Evolutionary conservation across 805 yeast species (phyloP).

Genomic region (Nakazawaea sp.): DNA sequence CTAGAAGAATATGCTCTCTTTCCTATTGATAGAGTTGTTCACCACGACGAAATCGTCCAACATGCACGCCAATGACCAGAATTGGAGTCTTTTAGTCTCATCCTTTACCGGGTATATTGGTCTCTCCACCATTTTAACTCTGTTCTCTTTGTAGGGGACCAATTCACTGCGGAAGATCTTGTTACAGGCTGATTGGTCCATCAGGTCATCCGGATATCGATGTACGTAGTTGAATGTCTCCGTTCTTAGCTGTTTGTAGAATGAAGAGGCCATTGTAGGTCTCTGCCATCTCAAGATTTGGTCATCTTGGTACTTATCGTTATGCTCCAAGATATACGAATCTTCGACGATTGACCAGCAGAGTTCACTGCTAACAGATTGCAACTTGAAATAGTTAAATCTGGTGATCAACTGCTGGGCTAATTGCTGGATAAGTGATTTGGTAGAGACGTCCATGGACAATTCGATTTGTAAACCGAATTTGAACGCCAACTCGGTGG

Average conservation of each 20-base stretch:
- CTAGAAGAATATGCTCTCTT: slow-evolving; percentile 7
- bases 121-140: not conserved
- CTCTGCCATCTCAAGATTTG: slow-evolving; percentile 3
- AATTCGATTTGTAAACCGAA: slow-evolving; percentile 8
- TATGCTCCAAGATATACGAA: slow-evolving; percentile 5
- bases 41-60: slow-evolving; percentile 2
- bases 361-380: slow-evolving; percentile 1
- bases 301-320: not conserved
- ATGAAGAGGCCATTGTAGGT: slow-evolving; percentile 1
- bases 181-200: too few relatives aligned
- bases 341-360: slow-evolving; percentile 9
- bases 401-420: not conserved
- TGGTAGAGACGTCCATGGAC: not conserved
- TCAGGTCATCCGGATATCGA: too few relatives aligned
- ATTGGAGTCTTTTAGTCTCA: slow-evolving; percentile 1
- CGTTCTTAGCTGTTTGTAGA: slow-evolving; percentile 1
- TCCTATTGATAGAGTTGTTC: slow-evolving; percentile 2
- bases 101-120: not conserved
- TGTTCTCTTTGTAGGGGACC: not conserved
- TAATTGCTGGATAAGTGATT: not conserved
- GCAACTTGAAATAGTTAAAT: slow-evolving; percentile 1
- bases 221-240: too few relatives aligned
- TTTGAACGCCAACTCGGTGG: not conserved
- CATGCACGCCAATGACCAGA: slow-evolving; percentile 1
- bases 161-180: not conserved